Percentiles rank a stretch among this genome's conserved stretches.
phyloP scores from a whole-genome alignment of 2,329 filamentous ascomycete species.

The Sordariomycetes sp. region DNA sequence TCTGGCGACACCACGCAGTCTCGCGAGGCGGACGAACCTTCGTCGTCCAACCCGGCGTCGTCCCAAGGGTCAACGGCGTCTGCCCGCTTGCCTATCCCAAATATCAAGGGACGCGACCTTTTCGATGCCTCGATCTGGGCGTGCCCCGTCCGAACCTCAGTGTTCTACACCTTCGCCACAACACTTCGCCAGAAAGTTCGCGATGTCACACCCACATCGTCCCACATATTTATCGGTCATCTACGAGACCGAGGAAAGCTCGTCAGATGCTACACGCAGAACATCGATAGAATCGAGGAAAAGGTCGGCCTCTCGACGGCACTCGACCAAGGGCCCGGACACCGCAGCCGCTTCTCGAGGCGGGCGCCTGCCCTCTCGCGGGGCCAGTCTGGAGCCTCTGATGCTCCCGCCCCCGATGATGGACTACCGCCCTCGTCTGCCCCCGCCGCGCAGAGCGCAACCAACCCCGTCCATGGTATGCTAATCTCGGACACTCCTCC shows the following conservation, averaged over 20 bases:
- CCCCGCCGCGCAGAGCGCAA: not conserved
- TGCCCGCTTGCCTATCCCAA: slow-evolving; percentile 28
- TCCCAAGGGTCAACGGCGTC: slow-evolving; percentile 24
- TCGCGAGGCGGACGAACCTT: slow-evolving; percentile 13
- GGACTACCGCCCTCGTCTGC: not conserved
- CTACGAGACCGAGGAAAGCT: slow-evolving; percentile 57
- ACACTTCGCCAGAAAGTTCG: slow-evolving; percentile 54
- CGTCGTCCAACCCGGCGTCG: slow-evolving; percentile 23
- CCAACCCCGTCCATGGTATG: not conserved
- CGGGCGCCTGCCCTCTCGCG: slow-evolving; percentile 14
- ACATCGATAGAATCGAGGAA: slow-evolving; percentile 64
- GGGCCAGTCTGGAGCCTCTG: slow-evolving; percentile 13
- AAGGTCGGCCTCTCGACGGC: slow-evolving; percentile 57
- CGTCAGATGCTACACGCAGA: slow-evolving; percentile 64
- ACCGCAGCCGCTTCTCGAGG: slow-evolving; percentile 46
- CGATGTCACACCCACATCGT: slow-evolving; percentile 52
- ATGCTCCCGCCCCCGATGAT: slow-evolving; percentile 4
- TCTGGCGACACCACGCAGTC: not conserved
- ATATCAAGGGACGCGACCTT: slow-evolving; percentile 60
- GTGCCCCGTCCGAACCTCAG: slow-evolving; percentile 55
- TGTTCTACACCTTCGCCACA: slow-evolving; percentile 64
- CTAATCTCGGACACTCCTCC: not conserved
- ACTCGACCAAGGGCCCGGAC: slow-evolving; percentile 50
- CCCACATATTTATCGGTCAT: slow-evolving; percentile 58
- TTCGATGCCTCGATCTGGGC: slow-evolving; percentile 64